Percentiles rank a stretch among this genome's conserved stretches.
These are phyloP conservation scores for Allium cepa DNA, from an alignment of 106 monocot genomes.

Conservation along the genomic window DNA sequence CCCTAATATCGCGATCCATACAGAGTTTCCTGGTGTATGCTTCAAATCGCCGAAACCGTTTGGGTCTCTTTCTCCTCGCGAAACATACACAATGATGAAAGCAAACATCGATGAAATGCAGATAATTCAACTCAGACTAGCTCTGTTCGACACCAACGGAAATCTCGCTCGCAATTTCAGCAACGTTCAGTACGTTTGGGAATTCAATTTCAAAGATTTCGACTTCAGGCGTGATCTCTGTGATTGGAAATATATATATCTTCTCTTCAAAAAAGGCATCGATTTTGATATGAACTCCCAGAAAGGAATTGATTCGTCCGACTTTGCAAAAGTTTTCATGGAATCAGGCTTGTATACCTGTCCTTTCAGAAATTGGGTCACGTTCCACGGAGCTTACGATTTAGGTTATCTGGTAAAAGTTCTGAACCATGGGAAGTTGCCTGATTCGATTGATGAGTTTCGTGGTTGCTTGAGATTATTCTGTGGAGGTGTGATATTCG, in stretches of 20 bases:
- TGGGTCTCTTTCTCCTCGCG: background rate
- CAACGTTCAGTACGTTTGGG: background rate
- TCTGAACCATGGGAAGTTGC: too few species aligned
- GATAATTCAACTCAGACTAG: background rate
- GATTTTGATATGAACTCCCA: slow-evolving; percentile 3
- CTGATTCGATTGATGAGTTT: too few species aligned
- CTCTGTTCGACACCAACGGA: background rate
- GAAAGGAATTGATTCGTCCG: too few species aligned
- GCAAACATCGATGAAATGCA: background rate
- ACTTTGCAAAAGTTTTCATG: too few species aligned
- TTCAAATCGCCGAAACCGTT: background rate
- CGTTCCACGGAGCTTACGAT: too few species aligned
- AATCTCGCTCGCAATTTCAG: slow-evolving; percentile 5
- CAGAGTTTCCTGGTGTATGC: background rate
- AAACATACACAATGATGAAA: background rate
- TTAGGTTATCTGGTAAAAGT: too few species aligned
- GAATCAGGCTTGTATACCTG: too few species aligned
- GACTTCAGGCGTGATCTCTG: background rate
- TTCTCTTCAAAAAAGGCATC: slow-evolving; percentile 18
- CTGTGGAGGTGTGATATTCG: too few species aligned
- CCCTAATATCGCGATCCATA: slow-evolving; percentile 33
- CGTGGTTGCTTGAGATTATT: too few species aligned
- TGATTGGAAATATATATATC: slow-evolving; percentile 12
- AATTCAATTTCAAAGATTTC: background rate
- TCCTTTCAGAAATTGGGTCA: too few species aligned